Evolutionary conservation across 441 rosid species (phyloP).

Genomic region (Erysimum cheiri): DNA sequence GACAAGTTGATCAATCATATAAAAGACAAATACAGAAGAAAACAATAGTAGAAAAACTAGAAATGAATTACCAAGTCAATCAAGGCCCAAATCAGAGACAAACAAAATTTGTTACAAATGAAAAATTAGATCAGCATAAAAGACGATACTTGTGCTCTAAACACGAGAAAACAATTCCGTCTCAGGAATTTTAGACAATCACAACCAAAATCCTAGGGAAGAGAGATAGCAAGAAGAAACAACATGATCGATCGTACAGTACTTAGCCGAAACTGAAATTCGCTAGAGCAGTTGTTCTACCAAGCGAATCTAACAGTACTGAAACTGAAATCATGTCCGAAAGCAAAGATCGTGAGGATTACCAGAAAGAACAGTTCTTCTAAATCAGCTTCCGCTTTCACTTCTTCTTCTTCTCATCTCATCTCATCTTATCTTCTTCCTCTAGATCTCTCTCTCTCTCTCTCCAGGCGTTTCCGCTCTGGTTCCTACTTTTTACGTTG

Average conservation of each 20-base stretch:
- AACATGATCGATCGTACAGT: background rate
- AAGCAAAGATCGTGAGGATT: slow-evolving; percentile 11
- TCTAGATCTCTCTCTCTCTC: slow-evolving; percentile 39
- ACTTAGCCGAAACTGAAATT: slow-evolving; percentile 20
- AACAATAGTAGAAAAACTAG: background rate
- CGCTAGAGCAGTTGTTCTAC: slow-evolving; percentile 5
- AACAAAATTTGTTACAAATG: slow-evolving; percentile 4
- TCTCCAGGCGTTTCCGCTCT: slow-evolving; percentile 36
- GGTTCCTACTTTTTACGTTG: slow-evolving; percentile 37
- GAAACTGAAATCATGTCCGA: background rate
- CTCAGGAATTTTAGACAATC: background rate
- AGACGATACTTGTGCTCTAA: slow-evolving; percentile 11
- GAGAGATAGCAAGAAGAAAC: slow-evolving; percentile 14
- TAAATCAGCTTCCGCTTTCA: slow-evolving; percentile 29
- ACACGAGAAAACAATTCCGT: background rate
- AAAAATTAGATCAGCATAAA: background rate
- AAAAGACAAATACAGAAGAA: slow-evolving; percentile 10
- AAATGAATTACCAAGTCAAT: slow-evolving; percentile 43
- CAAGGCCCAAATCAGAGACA: slow-evolving; percentile 21
- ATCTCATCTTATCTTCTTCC: slow-evolving; percentile 26
- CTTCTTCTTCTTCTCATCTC: slow-evolving; percentile 1
- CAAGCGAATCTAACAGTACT: slow-evolving; percentile 18
- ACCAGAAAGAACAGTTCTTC: slow-evolving; percentile 14
- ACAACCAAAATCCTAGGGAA: background rate
- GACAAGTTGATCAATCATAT: slow-evolving; percentile 9